Conservation (phyloP, 176 grass and related monocot genomes). For the Carex pumila region DNA sequence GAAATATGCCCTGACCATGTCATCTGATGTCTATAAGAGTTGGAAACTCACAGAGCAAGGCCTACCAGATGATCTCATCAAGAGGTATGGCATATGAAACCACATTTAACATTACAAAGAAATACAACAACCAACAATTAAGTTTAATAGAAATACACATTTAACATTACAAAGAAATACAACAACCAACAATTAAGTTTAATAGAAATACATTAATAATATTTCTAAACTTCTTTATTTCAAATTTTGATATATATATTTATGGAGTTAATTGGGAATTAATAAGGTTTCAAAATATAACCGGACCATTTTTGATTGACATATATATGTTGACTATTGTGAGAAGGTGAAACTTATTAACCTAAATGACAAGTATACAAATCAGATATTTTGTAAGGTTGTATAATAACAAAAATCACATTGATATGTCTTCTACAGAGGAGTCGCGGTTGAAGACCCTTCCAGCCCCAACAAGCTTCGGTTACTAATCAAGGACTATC, state of each 20-base stretch:
- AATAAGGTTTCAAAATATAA: too few relatives aligned
- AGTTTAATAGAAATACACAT: background rate
- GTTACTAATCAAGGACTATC: too few relatives aligned
- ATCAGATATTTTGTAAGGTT: background rate
- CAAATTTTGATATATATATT: background rate
- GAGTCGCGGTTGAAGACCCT: conserved; percentile 35
- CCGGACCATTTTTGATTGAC: too few relatives aligned
- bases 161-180: background rate
- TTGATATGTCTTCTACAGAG: conserved; percentile 22
- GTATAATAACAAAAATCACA: background rate
- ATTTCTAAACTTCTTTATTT: background rate
- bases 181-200: background rate
- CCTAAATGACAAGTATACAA: background rate
- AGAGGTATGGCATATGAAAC: conserved; percentile 35
- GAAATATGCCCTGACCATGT: conserved; percentile 61
- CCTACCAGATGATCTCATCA: conserved; percentile 67
- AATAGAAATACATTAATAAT: background rate
- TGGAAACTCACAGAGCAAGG: conserved; percentile 86
- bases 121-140: background rate
- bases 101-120: background rate
- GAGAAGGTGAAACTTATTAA: background rate
- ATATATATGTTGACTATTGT: background rate
- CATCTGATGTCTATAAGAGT: conserved; percentile 61
- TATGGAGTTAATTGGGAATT: too few relatives aligned
- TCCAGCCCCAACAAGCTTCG: background rate